Base-by-base conservation (phyloP, 2,329 filamentous ascomycete genomes). In the Penicillium sp. region DNA sequence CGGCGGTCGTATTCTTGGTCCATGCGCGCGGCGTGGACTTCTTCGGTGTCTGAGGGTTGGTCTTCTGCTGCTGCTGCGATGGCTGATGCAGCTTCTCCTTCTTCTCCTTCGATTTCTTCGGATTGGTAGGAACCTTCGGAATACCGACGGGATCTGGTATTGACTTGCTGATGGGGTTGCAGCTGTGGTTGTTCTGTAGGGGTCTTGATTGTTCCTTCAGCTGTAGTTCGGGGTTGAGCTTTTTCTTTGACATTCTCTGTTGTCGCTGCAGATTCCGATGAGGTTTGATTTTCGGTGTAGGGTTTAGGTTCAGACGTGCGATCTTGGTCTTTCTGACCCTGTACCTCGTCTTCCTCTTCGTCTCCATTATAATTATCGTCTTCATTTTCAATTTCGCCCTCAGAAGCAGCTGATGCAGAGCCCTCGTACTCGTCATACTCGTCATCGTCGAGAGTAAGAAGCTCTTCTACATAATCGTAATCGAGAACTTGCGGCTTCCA, bases 21-120 rank as follows among this genome's bases (percentile, higher is more conserved):
- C 23, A 81, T 62, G 1, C 65, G 62, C 49, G 82, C 77, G 18
- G 78, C 70, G 56, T 79, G 76, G 3, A 64, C 58, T 31, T 77
- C 74, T 64, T 79, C 73, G 2, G 59, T 56, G 38, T 72, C 65
- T 31, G 65, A 54, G n/a, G 51, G 53, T 41, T 54, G 21, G 47
- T 61, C 55, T 36, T 57, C 54, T 41, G 45, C 50, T 9, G 49
- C 44, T 33, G 26, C 26, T 28, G 13, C 2, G 9, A 51, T 41
- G 6, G 52, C 52, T 38, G 34, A 4, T 15, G 34, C 34, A 15
- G 15, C 38, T 24, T 36, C 16, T 13, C 8, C 28, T 10, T 9
- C 28, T 29, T 29, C 28, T 29, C 28, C 28, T 29, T 29, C 28
- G 5, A 9, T 12, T 29, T 29, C 12, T 12, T 4, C 3, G 18